Percentiles rank a stretch among this genome's conserved stretches.
Evolutionary conservation across 768 basidiomycete genomes (phyloP).

Genomic region (Pulveroboletus sp.): DNA sequence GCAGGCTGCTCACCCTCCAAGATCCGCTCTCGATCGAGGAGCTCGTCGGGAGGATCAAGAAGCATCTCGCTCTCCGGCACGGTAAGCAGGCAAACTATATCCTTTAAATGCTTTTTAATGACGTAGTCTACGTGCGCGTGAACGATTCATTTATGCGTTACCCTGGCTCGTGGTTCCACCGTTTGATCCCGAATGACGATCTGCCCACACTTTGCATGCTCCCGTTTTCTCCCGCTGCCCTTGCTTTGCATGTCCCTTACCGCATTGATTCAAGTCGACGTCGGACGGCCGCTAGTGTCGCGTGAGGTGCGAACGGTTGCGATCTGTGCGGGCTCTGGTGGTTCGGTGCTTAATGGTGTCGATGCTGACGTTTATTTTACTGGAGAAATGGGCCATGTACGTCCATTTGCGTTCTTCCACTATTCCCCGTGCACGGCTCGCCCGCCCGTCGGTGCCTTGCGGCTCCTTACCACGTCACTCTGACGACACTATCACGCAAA

Average conservation of each 20-base stretch:
- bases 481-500: neutral
- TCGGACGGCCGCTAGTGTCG: slow-evolving; percentile 46
- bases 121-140: slow-evolving; percentile 2
- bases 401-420: slow-evolving; percentile 26
- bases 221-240: slow-evolving; percentile 16
- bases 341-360: slow-evolving; percentile 64
- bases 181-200: slow-evolving; percentile 17
- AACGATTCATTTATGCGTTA: neutral
- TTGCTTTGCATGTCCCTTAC: slow-evolving; percentile 6
- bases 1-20: slow-evolving; percentile 61
- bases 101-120: slow-evolving; percentile 10
- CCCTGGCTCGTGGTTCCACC: neutral
- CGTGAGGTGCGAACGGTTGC: slow-evolving; percentile 59
- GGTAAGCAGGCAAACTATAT: slow-evolving; percentile 38
- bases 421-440: neutral
- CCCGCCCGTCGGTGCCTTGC: neutral
- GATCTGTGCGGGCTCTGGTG: slow-evolving; percentile 90
- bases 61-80: slow-evolving; percentile 53
- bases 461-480: slow-evolving; percentile 11
- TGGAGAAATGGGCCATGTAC: slow-evolving; percentile 88
- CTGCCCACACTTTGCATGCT: slow-evolving; percentile 11
- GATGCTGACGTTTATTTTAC: slow-evolving; percentile 87
- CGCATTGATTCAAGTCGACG: slow-evolving; percentile 50
- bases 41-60: slow-evolving; percentile 66
- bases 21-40: slow-evolving; percentile 56